Conservation (phyloP, 176 grass and related monocot genomes). For the Melocanna baccifera region DNA sequence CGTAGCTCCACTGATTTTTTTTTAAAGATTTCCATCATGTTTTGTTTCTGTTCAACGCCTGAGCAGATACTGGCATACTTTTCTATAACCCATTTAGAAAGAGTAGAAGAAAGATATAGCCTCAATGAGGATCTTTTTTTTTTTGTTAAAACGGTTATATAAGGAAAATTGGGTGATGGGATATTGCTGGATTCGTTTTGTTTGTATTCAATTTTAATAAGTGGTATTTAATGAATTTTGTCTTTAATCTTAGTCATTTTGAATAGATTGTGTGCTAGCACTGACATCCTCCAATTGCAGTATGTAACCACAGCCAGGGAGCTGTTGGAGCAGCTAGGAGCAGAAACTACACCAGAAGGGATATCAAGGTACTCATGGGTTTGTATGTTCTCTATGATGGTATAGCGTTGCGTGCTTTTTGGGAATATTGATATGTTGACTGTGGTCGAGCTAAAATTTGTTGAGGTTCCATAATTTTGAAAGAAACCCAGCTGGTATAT, state of each 20-base stretch:
- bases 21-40: neutral
- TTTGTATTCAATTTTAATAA: neutral
- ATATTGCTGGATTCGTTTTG: neutral
- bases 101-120: neutral
- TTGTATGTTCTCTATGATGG: neutral
- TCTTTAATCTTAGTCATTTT: conserved; percentile 7
- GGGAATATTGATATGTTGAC: neutral
- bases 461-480: neutral
- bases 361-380: conserved; percentile 35
- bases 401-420: neutral
- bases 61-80: neutral
- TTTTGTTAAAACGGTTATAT: neutral
- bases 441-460: neutral
- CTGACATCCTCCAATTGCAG: conserved; percentile 41
- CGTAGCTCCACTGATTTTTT: neutral
- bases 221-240: conserved; percentile 3
- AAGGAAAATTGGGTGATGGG: neutral
- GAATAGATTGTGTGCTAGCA: neutral
- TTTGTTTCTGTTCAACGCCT: neutral
- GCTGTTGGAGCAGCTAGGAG: conserved; percentile 76
- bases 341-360: conserved; percentile 71
- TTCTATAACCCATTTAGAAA: neutral
- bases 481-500: neutral
- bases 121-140: neutral
- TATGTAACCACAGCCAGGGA: conserved; percentile 91